Percentiles rank a stretch among this genome's conserved stretches.
These are phyloP conservation scores for Yueomyces sp. DNA, from an alignment of 805 yeast species.

Conservation along the genomic window DNA sequence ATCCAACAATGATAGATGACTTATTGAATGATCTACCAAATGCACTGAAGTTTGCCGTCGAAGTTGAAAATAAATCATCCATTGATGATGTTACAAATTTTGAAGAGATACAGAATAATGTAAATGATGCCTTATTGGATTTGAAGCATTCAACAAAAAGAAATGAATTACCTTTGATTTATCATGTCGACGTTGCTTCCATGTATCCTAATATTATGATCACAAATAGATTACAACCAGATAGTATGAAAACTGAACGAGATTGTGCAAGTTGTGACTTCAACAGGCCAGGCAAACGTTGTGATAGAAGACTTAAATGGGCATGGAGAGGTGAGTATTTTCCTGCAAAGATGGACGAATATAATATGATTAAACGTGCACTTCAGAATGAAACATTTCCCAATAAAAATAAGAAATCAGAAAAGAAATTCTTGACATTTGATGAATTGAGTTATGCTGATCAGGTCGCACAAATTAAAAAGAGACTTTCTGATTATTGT, in stretches of 20 bases:
- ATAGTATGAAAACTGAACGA: conserved; percentile 87
- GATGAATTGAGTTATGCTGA: conserved; percentile 67
- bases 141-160: conserved; percentile 52
- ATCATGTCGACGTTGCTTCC: conserved; percentile 97
- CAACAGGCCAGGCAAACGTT: conserved; percentile 84
- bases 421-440: conserved; percentile 48
- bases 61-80: conserved; percentile 62
- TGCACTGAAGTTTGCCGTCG: conserved; percentile 72
- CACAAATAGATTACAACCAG: conserved; percentile 93
- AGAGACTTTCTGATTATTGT: conserved; percentile 72
- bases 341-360: conserved; percentile 86
- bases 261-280: conserved; percentile 97
- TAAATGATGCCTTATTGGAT: conserved; percentile 41
- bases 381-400: conserved; percentile 70
- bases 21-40: conserved; percentile 56
- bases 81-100: conserved; percentile 71
- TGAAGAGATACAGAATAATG: conserved; percentile 54
- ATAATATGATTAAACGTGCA: conserved; percentile 77
- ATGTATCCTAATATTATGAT: conserved; percentile 99
- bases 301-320: conserved; percentile 91
- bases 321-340: conserved; percentile 95
- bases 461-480: conserved; percentile 63
- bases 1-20: conserved; percentile 72
- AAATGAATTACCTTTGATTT: conserved; percentile 70
- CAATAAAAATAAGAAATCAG: conserved; percentile 38